These are phyloP conservation scores for Teratosphaeria zuluensis DNA, from an alignment of 2,329 filamentous ascomycete species.

Conservation along the genomic window DNA sequence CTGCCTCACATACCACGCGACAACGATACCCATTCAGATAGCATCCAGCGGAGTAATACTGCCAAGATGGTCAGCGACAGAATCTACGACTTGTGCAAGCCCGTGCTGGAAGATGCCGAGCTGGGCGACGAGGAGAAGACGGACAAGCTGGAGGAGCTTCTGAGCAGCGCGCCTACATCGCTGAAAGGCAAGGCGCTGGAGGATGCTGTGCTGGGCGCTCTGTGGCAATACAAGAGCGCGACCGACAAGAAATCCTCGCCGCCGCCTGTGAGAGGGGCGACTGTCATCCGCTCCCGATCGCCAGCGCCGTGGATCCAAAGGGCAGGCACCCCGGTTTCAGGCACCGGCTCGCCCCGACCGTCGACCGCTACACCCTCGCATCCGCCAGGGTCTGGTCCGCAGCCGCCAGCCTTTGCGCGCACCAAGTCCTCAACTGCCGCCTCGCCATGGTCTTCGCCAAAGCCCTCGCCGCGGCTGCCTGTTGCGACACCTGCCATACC, in stretches of 20 bases:
- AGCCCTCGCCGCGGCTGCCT: constrained; percentile 82
- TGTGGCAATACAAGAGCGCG: constrained; percentile 72
- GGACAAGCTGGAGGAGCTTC: constrained; percentile 76
- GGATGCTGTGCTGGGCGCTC: constrained; percentile 78
- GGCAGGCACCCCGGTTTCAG: constrained; percentile 66
- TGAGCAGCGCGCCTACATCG: constrained; percentile 62
- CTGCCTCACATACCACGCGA: constrained; percentile 1
- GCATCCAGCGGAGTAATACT: not conserved
- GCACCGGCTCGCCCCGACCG: constrained; percentile 71
- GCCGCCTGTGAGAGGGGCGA: constrained; percentile 69
- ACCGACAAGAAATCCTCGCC: constrained; percentile 58
- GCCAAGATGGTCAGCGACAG: constrained; percentile 79
- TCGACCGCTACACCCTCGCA: constrained; percentile 69
- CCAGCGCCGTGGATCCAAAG: constrained; percentile 80
- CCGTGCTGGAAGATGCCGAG: constrained; percentile 69
- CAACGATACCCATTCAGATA: not conserved
- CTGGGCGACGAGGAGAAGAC: constrained; percentile 94
- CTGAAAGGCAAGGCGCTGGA: constrained; percentile 71
- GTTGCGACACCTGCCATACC: constrained; percentile 85
- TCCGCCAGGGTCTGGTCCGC: constrained; percentile 64
- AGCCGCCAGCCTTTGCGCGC: constrained; percentile 66
- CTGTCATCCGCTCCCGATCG: constrained; percentile 76
- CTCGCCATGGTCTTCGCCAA: constrained; percentile 88
- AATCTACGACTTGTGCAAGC: constrained; percentile 82
- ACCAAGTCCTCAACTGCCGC: constrained; percentile 61